Evolutionary conservation across 371 early-diverging fungal genomes (phyloP), one percentile per base, ranked within the genome.

Genomic region (Circinella minor): DNA sequence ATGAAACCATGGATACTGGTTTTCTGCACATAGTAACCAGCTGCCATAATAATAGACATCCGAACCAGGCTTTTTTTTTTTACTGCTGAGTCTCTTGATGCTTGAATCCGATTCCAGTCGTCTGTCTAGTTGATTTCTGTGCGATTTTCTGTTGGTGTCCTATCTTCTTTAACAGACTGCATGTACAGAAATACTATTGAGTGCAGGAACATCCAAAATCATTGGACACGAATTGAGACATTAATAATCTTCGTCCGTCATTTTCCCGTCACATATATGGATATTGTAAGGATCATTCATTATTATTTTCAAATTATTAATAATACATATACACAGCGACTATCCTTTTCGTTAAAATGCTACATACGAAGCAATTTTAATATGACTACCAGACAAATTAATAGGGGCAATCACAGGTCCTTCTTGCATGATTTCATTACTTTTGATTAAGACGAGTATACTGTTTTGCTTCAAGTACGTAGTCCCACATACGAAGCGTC

Each of bases 21-120:
- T 27, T 27, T 27, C 27, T 27, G 27, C 27, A 27, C 27, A 27
- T 27, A 27, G 27, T 27, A 27, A 27, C 27, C 27, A 27, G 27
- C 27, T 92, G 0, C 93, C 93, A 71, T 91, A 93, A 71, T 91
- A 93, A 39, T 86, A 82, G 15, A 90, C 67, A 63, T 64, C 80
- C 51, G 74, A 71, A 9, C 63, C 65, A 1, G 51, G n/a, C 0
- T 65, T 70, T 27, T 47, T 43, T 49, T 6, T 47, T 43, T 49
- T 6, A 48, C n/a, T 27, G 57, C 57, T 14, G 27, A 57, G n/a
- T 20, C 39, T 1, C 27, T 14, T 4, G 54, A 54, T 36, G 48
- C 54, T 39, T 79, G 74, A 9, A 60, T 67, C 14, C 55, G 43
- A 17, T 86, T 87, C 78, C 85, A 88, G 57, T 62, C 43, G 9